These are phyloP conservation scores for Trifolium pratense DNA, from an alignment of 306 rosid species.

Conservation along the genomic window DNA sequence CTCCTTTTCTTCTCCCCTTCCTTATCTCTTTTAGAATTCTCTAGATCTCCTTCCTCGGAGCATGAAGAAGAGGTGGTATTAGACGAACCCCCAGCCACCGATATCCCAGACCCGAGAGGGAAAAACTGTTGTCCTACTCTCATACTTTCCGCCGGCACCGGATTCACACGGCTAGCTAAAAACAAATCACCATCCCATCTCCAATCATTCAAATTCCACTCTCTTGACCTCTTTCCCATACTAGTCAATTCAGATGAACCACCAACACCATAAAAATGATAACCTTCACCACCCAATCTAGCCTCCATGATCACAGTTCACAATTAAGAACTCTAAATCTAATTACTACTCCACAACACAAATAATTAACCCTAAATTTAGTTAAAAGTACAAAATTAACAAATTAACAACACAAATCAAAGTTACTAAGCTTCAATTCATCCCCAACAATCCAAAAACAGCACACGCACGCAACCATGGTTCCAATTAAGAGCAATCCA, in stretches of 20 bases:
- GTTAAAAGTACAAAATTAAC: constrained; percentile 32
- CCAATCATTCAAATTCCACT: constrained; percentile 86
- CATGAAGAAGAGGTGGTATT: constrained; percentile 78
- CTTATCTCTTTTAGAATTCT: constrained; percentile 53
- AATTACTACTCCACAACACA: not conserved
- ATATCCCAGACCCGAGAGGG: constrained; percentile 58
- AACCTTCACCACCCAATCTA: constrained; percentile 59
- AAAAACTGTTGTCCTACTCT: constrained; percentile 63
- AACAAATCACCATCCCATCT: constrained; percentile 94
- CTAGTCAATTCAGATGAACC: constrained; percentile 51
- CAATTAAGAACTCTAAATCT: constrained; percentile 27
- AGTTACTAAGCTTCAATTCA: constrained; percentile 53
- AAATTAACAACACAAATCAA: constrained; percentile 34
- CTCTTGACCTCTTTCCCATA: constrained; percentile 65
- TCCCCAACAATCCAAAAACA: constrained; percentile 61
- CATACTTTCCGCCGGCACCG: constrained; percentile 47
- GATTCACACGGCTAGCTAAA: constrained; percentile 64
- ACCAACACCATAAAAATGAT: constrained; percentile 54
- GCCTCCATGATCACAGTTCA: constrained; percentile 58
- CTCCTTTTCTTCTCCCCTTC: constrained; percentile 82
- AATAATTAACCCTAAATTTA: constrained; percentile 20
- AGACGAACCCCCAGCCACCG: constrained; percentile 60
- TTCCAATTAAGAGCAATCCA: constrained; percentile 63
- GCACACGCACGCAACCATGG: constrained; percentile 54
- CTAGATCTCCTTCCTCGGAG: constrained; percentile 71